These are phyloP conservation scores for Tetrahymena elliotti DNA, from an alignment of 73 alveolate species.

Conservation along the genomic window DNA sequence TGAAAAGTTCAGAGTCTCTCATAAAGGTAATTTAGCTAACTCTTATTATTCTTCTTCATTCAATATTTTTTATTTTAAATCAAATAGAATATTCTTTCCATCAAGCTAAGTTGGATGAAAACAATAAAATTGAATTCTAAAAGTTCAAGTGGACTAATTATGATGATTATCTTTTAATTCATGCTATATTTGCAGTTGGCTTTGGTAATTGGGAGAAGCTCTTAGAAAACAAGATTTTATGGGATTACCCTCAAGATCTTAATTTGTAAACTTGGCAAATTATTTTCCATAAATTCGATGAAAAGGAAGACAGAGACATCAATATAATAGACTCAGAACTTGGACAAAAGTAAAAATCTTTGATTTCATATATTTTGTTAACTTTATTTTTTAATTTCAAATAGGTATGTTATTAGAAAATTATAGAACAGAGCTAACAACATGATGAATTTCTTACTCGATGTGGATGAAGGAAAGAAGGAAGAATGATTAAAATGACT, in stretches of 20 bases:
- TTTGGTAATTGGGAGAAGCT: neutral
- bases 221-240: neutral
- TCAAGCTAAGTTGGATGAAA: neutral
- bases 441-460: neutral
- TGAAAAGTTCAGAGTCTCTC: neutral
- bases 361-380: neutral
- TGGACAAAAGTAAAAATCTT: neutral
- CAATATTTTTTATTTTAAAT: neutral
- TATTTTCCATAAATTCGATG: neutral
- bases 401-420: neutral
- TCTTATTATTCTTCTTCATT: neutral
- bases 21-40: neutral
- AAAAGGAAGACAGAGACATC: neutral
- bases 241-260: conserved; percentile 1
- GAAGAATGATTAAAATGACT: neutral
- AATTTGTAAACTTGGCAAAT: neutral
- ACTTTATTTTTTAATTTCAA: neutral
- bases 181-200: neutral
- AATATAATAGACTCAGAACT: neutral
- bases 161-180: neutral
- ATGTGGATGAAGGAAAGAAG: neutral
- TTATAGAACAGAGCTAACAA: neutral
- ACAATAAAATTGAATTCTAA: neutral
- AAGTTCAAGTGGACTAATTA: neutral
- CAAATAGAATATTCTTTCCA: neutral